These are phyloP conservation scores for Chrysoporthe austroafricana DNA, from an alignment of 2,329 filamentous ascomycete genomes.

Conservation along the genomic window DNA sequence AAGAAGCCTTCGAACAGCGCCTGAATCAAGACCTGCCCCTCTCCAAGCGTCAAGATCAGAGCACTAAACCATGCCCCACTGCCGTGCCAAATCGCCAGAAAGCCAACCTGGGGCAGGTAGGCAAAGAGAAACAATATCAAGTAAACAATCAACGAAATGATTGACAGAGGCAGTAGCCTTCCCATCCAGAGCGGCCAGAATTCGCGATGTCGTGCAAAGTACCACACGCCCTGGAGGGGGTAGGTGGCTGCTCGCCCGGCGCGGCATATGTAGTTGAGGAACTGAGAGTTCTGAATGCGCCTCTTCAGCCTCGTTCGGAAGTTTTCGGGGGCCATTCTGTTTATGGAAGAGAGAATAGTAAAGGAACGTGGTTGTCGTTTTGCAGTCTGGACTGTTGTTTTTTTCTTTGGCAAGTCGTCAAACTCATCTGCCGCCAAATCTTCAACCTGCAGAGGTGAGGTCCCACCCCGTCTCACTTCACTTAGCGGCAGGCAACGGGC, in stretches of 20 bases:
- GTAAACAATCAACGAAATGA: slow-evolving; percentile 84
- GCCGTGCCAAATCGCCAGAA: slow-evolving; percentile 88
- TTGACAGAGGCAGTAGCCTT: slow-evolving; percentile 76
- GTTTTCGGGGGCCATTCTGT: slow-evolving; percentile 21
- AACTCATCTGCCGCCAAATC: neutral
- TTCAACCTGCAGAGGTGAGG: neutral
- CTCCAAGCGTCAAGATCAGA: slow-evolving; percentile 83
- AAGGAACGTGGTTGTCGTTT: neutral
- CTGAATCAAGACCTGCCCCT: slow-evolving; percentile 72
- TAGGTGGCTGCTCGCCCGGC: slow-evolving; percentile 55
- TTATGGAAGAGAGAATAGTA: neutral
- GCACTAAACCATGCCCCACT: slow-evolving; percentile 88
- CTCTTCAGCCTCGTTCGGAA: slow-evolving; percentile 20
- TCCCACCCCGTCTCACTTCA: neutral
- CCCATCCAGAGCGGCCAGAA: slow-evolving; percentile 81
- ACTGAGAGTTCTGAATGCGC: slow-evolving; percentile 23
- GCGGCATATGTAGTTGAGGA: slow-evolving; percentile 46
- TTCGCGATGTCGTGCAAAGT: slow-evolving; percentile 76
- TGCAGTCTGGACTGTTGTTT: neutral
- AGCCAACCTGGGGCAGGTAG: slow-evolving; percentile 86
- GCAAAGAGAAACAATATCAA: slow-evolving; percentile 85
- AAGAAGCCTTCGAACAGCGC: slow-evolving; percentile 79
- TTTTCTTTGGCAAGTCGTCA: neutral
- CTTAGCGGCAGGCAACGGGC: neutral
- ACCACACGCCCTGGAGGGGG: slow-evolving; percentile 75